These are phyloP conservation scores for Colletotrichum sansevieriae DNA, from an alignment of 2,329 filamentous ascomycete species.

Conservation along the genomic window DNA sequence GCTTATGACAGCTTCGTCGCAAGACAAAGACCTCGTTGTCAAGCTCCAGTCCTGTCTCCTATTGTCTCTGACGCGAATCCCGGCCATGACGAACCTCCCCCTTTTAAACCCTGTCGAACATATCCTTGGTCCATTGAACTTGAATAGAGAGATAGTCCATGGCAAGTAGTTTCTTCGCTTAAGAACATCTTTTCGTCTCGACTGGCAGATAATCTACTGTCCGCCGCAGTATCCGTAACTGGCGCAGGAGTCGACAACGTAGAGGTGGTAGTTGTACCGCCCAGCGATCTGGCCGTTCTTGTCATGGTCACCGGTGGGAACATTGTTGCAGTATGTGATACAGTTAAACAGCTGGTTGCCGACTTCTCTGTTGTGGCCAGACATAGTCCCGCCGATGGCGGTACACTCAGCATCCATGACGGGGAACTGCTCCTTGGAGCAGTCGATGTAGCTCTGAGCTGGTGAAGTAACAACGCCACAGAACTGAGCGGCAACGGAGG, in stretches of 20 bases:
- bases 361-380: conserved; percentile 17
- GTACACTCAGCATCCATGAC: conserved; percentile 19
- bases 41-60: too few relatives aligned
- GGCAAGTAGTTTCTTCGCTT: too few relatives aligned
- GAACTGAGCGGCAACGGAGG: conserved; percentile 4
- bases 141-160: too few relatives aligned
- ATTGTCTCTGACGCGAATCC: too few relatives aligned
- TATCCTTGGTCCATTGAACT: too few relatives aligned
- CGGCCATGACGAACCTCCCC: too few relatives aligned
- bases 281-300: conserved; percentile 7
- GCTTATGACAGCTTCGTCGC: too few relatives aligned
- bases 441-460: background rate
- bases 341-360: conserved; percentile 18
- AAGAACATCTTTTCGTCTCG: too few relatives aligned
- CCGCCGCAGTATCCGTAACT: conserved; percentile 11
- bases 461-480: conserved; percentile 26
- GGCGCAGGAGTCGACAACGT: conserved; percentile 17
- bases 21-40: too few relatives aligned
- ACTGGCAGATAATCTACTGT: background rate
- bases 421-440: conserved; percentile 13
- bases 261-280: background rate
- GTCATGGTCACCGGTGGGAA: conserved; percentile 15
- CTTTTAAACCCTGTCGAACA: too few relatives aligned
- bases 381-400: conserved; percentile 18
- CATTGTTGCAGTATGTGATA: conserved; percentile 33